phyloP scores from a whole-genome alignment of 345 rosid species.

The Salix brachista region DNA sequence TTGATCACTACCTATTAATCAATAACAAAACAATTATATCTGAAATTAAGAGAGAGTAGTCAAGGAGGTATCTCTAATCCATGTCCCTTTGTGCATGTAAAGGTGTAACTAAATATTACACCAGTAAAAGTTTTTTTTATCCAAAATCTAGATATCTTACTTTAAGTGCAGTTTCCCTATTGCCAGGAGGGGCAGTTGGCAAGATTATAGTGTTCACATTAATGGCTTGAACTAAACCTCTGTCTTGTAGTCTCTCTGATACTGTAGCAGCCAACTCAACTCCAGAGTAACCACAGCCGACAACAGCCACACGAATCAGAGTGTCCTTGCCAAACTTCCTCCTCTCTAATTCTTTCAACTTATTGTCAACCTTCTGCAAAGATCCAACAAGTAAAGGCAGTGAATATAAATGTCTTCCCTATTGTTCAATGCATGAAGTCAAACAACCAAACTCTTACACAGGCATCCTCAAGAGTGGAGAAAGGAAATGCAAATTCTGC shows the following conservation, averaged over 20 bases:
- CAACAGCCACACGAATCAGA: constrained; percentile 61
- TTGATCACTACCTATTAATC: not conserved
- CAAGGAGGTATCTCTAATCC: too few species aligned
- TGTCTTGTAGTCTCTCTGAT: constrained; percentile 78
- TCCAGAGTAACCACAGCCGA: constrained; percentile 95
- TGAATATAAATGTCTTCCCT: not conserved
- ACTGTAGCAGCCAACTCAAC: constrained; percentile 94
- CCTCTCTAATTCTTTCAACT: constrained; percentile 63
- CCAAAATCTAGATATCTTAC: constrained; percentile 34
- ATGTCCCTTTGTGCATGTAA: too few species aligned
- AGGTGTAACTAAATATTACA: too few species aligned
- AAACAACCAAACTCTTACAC: constrained; percentile 43
- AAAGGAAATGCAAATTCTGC: constrained; percentile 83
- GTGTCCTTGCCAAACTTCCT: constrained; percentile 56
- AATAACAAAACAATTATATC: too few species aligned
- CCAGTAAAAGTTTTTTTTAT: not conserved
- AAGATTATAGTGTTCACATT: constrained; percentile 69
- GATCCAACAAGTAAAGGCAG: constrained; percentile 4
- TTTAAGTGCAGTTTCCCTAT: constrained; percentile 80
- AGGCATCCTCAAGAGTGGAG: constrained; percentile 79
- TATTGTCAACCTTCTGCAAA: constrained; percentile 65
- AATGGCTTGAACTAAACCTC: constrained; percentile 72
- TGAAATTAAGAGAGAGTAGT: too few species aligned
- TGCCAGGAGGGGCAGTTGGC: constrained; percentile 81
- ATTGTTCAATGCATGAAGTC: not conserved